These are phyloP conservation scores for Gracilaria gracilis DNA, from an alignment of 23 red algal species.

Conservation along the genomic window DNA sequence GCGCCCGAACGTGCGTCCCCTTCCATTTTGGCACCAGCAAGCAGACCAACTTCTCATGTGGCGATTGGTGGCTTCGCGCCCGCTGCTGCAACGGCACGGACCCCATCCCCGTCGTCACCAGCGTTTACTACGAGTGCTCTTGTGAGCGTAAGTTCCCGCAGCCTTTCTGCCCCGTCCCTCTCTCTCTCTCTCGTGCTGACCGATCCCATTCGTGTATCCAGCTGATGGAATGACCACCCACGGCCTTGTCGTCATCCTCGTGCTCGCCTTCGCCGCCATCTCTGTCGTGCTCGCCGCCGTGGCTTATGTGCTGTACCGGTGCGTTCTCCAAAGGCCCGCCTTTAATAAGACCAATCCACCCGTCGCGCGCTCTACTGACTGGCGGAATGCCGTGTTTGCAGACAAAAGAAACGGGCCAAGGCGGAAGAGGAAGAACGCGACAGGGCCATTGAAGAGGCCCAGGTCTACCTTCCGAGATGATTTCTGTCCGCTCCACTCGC, in stretches of 20 bases:
- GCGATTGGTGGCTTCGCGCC: constrained; percentile 65
- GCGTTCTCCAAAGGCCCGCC: constrained; percentile 19
- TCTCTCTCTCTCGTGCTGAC: not conserved
- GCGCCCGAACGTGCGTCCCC: constrained; percentile 29
- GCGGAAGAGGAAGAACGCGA: constrained; percentile 60
- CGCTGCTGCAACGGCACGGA: constrained; percentile 69
- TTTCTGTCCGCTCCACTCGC: constrained; percentile 19
- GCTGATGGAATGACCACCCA: constrained; percentile 45
- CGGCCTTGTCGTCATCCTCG: constrained; percentile 44
- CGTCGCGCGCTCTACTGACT: constrained; percentile 38
- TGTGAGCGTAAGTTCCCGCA: constrained; percentile 48
- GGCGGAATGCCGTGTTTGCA: constrained; percentile 31
- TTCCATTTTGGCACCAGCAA: constrained; percentile 22
- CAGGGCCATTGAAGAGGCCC: constrained; percentile 67
- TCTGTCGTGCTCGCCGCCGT: constrained; percentile 38
- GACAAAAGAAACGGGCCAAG: constrained; percentile 52
- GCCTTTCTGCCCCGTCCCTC: not conserved
- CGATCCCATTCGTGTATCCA: constrained; percentile 6
- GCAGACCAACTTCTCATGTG: constrained; percentile 61
- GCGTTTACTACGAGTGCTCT: constrained; percentile 47
- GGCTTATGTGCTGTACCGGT: constrained; percentile 61
- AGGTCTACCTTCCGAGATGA: constrained; percentile 74
- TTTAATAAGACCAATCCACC: not conserved
- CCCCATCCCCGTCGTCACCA: constrained; percentile 35
- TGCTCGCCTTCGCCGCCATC: constrained; percentile 35